phyloP scores from a whole-genome alignment of 2,329 filamentous ascomycete species.

The Cladorrhinum sp. region DNA sequence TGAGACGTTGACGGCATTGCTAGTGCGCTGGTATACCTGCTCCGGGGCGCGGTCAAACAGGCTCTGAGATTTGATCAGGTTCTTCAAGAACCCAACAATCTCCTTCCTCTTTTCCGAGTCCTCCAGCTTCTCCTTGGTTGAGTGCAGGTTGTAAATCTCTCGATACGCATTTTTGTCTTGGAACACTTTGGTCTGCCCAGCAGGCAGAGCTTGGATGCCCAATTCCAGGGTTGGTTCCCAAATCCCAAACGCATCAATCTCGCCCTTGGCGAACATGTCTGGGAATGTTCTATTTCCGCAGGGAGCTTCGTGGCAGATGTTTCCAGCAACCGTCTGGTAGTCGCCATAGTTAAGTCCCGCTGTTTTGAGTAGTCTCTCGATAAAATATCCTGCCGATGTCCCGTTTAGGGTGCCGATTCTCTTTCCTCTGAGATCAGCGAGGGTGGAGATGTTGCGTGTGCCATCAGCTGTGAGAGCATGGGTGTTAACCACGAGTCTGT shows the following conservation, averaged over 20 bases:
- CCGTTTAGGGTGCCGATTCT: slow-evolving; percentile 32
- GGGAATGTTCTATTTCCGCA: slow-evolving; percentile 33
- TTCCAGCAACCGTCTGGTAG: slow-evolving; percentile 31
- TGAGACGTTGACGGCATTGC: slow-evolving; percentile 23
- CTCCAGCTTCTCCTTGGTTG: slow-evolving; percentile 32
- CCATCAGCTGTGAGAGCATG: slow-evolving; percentile 6
- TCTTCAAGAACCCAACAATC: slow-evolving; percentile 33
- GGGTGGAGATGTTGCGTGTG: slow-evolving; percentile 27
- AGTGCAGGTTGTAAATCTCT: slow-evolving; percentile 35
- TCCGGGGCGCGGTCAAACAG: slow-evolving; percentile 30
- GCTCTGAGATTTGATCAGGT: slow-evolving; percentile 31
- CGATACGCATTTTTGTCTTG: slow-evolving; percentile 32
- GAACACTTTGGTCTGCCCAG: slow-evolving; percentile 30
- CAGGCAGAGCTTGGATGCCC: slow-evolving; percentile 28
- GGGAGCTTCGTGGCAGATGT: slow-evolving; percentile 30
- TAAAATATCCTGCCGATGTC: slow-evolving; percentile 35
- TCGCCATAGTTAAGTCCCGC: slow-evolving; percentile 30
- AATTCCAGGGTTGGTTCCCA: slow-evolving; percentile 37
- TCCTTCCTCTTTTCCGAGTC: slow-evolving; percentile 29
- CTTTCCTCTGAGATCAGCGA: slow-evolving; percentile 34
- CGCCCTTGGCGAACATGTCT: slow-evolving; percentile 27
- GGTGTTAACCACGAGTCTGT: slow-evolving; percentile 33
- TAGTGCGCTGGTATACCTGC: slow-evolving; percentile 28
- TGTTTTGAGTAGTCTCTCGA: slow-evolving; percentile 30
- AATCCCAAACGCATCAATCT: slow-evolving; percentile 34